phyloP scores from a whole-genome alignment of 2,329 filamentous ascomycete genomes.

The Alternaria viburni region DNA sequence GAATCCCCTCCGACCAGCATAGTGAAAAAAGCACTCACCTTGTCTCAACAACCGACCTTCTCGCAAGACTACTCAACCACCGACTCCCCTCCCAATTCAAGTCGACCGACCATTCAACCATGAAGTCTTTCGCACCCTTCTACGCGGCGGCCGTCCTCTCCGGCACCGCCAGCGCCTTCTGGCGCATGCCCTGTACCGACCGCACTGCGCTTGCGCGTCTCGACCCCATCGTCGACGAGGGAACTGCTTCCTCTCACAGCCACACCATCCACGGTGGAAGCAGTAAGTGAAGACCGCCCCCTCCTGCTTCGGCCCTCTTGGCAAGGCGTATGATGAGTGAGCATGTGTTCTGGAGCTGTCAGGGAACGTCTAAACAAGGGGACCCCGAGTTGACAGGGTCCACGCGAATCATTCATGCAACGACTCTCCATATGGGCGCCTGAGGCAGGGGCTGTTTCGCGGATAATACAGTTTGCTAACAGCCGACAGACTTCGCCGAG shows the following conservation, averaged over 20 bases:
- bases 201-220: constrained; percentile 65
- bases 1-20: neutral
- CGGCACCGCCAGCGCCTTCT: constrained; percentile 65
- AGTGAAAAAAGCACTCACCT: constrained; percentile 6
- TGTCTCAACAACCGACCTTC: constrained; percentile 3
- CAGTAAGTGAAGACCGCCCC: constrained; percentile 61
- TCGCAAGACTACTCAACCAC: constrained; percentile 3
- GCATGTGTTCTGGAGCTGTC: constrained; percentile 3
- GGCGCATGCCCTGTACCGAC: constrained; percentile 71
- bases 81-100: constrained; percentile 4
- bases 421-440: neutral
- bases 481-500: constrained; percentile 60
- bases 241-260: constrained; percentile 35
- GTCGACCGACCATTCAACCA: constrained; percentile 16
- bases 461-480: constrained; percentile 27
- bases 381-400: neutral
- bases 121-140: constrained; percentile 40
- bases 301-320: constrained; percentile 44
- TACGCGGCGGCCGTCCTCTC: constrained; percentile 43
- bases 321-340: constrained; percentile 9
- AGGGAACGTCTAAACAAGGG: neutral
- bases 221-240: constrained; percentile 54
- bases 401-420: neutral
- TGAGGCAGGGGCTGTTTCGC: constrained; percentile 29
- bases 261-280: constrained; percentile 46